Base-by-base conservation (phyloP, 2,329 filamentous ascomycete species). In the Alternaria triticimaculans region DNA sequence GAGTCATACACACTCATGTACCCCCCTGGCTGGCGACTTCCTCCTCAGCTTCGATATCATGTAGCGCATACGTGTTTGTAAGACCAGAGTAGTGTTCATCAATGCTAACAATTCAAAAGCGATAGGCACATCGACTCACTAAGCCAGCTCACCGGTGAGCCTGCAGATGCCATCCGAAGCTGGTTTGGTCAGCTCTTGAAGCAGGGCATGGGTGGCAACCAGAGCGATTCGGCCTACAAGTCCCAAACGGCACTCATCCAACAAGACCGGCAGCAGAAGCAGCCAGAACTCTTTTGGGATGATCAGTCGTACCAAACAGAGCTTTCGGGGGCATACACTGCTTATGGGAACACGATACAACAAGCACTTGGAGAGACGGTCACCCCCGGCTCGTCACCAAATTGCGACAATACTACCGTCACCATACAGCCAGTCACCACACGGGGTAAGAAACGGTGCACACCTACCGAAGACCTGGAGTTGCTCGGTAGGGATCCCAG, bases 141-240 rank as follows among this genome's bases (percentile, higher is more conserved):
- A 6, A 76, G 74, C 62, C 77, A 80, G 60, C 71, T 80, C 5
- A 80, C 78, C 33, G 74, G 73, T 25, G 77, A 78, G 58, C 70
- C 77, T 18, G 62, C 72, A 18, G 68, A 69, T 23, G 72, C 76
- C 6, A 78, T 80, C 54, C 67, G 77, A 46, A 72, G 74, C 43
- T 80, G 78, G 78, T 80, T 80, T 48, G 75, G 78, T 14, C 71
- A 73, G 46, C 69, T 78, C 26, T 63, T 78, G 60, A 79, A 78
- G 67, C 76, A 79, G 61, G 78, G 78, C 45, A 75, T 80, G 70
- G 68, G 68, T 33, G 63, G 66, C 41, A 69, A 72, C n/a, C 72
- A 77, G 43, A 58, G 61, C 26, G 78, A 80, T 55, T 79, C 77
- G 9, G 78, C 76, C 26, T 80, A 80, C 64, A 79, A 76, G 58